Evolutionary conservation across 176 grass and related monocot genomes (phyloP), one percentile per base, ranked within the genome.

Genomic region (Musa troglodytarum): DNA sequence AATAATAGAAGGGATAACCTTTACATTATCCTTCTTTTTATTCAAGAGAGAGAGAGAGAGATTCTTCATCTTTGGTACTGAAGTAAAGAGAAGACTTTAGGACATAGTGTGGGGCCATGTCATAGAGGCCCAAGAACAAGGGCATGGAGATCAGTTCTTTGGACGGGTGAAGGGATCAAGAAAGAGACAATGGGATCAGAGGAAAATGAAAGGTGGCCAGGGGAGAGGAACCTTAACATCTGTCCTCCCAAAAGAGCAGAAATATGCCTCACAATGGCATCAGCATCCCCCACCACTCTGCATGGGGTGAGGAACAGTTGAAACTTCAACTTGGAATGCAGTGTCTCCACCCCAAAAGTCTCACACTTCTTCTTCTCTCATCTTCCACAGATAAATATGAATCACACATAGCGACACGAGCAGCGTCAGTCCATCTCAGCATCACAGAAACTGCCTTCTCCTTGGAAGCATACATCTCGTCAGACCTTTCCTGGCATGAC

Each of bases 141-240:
- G 34, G 34, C 4, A 43, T 43, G 34, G 34, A 43, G 34, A 43
- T 43, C 34, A 43, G 0, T 43, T 43, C 34, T 43, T 43, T 43
- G 34, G 70, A 15, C 17, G 1, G 43, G n/a, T 13, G 50, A 17
- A n/a, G 49, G 52, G 16, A 12, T 17, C 7, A 34, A 53, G 16
- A 53, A 19, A 49, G 12, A 6, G 28, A 69, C 6, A 49, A n/a
- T 0, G 67, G 2, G 26, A 34, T 43, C 34, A 43, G 34, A 43
- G 34, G 34, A 43, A 43, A 43, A 43, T 6, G 57, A n/a, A 7
- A n/a, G 57, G 12, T 62, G 13, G 57, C 71, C 52, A 73, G 52
- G 71, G 71, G 71, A 54, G 71, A 73, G n/a, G 52, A 73, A 73
- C 71, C 71, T 73, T 73, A 73, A 54, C 51, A 53, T 16, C 50